A percentile compares a stretch with the other conserved stretches of the same genome.
phyloP scores from a whole-genome alignment of 495 filamentous ascomycete species.

The Tetracladium setigerum region DNA sequence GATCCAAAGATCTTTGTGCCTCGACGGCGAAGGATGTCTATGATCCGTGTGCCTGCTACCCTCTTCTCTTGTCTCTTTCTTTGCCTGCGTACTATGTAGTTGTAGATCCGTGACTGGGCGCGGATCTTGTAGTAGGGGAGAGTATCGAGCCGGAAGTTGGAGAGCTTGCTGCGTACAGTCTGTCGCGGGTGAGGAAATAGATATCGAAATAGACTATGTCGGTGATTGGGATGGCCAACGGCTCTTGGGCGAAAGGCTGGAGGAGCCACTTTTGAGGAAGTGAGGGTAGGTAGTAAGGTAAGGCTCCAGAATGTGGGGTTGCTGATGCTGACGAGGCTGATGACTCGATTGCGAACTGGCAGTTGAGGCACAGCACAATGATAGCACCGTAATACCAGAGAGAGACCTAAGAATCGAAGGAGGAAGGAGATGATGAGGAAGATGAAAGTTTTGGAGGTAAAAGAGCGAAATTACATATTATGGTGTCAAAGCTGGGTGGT shows the following conservation, averaged over 20 bases:
- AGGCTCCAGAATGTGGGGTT: no score
- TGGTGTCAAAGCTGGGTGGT: no score
- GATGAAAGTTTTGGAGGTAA: no score
- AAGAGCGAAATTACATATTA: no score
- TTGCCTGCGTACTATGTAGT: slow-evolving; percentile 59
- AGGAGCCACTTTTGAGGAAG: slow-evolving; percentile 13
- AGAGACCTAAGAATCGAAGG: no score
- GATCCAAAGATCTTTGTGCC: slow-evolving; percentile 32
- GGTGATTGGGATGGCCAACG: slow-evolving; percentile 17
- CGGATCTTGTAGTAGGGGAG: slow-evolving; percentile 60
- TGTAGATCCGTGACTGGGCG: slow-evolving; percentile 68
- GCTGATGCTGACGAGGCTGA: no score
- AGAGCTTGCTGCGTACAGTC: slow-evolving; percentile 44
- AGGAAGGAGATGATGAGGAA: no score
- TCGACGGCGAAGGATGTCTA: slow-evolving; percentile 41
- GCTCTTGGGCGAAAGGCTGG: slow-evolving; percentile 12
- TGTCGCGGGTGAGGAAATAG: slow-evolving; percentile 18
- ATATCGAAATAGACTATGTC: slow-evolving; percentile 20
- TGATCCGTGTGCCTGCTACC: slow-evolving; percentile 34
- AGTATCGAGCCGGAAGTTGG: slow-evolving; percentile 63
- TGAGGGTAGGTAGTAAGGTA: no score
- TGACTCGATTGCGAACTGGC: no score
- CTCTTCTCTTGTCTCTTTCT: slow-evolving; percentile 38
- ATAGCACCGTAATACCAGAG: no score
- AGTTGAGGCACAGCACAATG: no score